Conservation (phyloP, 2,329 filamentous ascomycete species). For the Dothideomycetes sp. region DNA sequence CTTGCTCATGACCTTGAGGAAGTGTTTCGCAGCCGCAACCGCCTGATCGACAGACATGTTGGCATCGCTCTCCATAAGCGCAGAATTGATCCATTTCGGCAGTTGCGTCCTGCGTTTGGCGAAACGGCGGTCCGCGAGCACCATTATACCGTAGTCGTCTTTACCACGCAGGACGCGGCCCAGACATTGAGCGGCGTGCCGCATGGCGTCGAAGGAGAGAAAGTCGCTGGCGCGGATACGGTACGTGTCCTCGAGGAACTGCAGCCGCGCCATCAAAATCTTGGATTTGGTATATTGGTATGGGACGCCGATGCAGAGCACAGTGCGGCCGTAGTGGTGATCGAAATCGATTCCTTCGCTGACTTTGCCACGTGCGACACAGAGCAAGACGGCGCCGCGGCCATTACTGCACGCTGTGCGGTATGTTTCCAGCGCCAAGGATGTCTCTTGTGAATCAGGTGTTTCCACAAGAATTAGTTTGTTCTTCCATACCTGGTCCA, state of each 20-base stretch:
- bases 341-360: constrained; percentile 99
- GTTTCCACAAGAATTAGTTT: constrained; percentile 97
- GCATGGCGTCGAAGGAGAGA: constrained; percentile 96
- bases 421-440: constrained; percentile 89
- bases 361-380: constrained; percentile 93
- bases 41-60: constrained; percentile 96
- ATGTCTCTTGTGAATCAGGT: constrained; percentile 93
- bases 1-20: constrained; percentile 83
- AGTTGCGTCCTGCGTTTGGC: constrained; percentile 83
- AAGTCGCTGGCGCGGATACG: constrained; percentile 96
- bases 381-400: constrained; percentile 81
- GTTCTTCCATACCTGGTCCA: constrained; percentile 98
- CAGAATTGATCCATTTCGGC: constrained; percentile 93
- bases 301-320: constrained; percentile 90
- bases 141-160: constrained; percentile 99
- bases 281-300: constrained; percentile 98
- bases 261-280: constrained; percentile 87
- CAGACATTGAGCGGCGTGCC: constrained; percentile 93
- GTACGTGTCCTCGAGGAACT: constrained; percentile 95
- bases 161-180: constrained; percentile 91
- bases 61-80: constrained; percentile 70
- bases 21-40: constrained; percentile 76
- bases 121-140: constrained; percentile 86
- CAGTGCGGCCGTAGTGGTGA: constrained; percentile 92
- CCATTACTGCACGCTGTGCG: constrained; percentile 96